Percentiles rank a stretch among this genome's conserved stretches.
These are phyloP conservation scores for Penicillium sp. DNA, from an alignment of 2,329 filamentous ascomycete genomes.

Conservation along the genomic window DNA sequence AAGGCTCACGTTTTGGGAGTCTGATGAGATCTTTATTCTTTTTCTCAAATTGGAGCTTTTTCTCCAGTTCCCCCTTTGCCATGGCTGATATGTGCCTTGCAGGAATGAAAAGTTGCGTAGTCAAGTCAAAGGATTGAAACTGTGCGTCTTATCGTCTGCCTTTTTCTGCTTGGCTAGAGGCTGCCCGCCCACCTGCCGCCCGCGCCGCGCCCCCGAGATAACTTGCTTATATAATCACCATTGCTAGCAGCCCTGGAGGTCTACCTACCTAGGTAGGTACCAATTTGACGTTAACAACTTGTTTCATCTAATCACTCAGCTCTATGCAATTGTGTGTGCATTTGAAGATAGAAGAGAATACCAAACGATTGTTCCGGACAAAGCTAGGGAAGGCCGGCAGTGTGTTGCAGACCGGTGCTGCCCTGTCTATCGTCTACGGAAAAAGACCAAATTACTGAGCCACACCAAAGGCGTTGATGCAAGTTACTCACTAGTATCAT, in stretches of 20 bases:
- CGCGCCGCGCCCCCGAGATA: neutral
- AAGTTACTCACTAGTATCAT: constrained; percentile 51
- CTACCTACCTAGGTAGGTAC: no score
- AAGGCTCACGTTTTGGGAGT: constrained; percentile 36
- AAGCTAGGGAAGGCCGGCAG: constrained; percentile 22
- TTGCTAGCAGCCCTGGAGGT: no score
- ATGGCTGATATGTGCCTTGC: constrained; percentile 10
- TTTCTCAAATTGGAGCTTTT: constrained; percentile 37
- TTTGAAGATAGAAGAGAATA: constrained; percentile 28
- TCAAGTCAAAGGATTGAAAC: neutral
- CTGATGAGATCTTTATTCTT: constrained; percentile 38
- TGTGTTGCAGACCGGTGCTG: constrained; percentile 32
- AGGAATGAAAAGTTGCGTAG: neutral
- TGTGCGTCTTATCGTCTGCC: constrained; percentile 9
- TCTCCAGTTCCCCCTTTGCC: constrained; percentile 23
- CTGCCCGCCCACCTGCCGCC: neutral
- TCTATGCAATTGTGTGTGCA: neutral
- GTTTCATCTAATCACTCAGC: no score
- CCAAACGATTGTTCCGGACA: constrained; percentile 23
- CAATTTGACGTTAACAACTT: neutral
- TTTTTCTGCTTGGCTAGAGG: constrained; percentile 17
- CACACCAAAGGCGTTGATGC: constrained; percentile 47
- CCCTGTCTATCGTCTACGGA: constrained; percentile 37
- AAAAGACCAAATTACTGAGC: constrained; percentile 37
- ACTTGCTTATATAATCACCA: neutral